phyloP scores from a whole-genome alignment of 2,329 filamentous ascomycete genomes.

The Ophiostoma pallidulum region DNA sequence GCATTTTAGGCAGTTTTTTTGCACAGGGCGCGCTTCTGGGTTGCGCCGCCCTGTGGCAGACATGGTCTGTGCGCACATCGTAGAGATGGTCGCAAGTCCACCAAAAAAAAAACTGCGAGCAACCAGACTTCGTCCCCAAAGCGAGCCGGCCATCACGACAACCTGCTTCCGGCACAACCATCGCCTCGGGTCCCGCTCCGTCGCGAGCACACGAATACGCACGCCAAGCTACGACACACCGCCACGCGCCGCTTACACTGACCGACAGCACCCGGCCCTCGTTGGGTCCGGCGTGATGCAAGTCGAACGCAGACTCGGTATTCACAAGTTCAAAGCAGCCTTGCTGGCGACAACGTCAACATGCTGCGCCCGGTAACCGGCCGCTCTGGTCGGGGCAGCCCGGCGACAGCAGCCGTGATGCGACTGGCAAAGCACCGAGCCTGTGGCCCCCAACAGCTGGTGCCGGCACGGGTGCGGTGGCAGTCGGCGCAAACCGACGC shows the following conservation, averaged over 20 bases:
- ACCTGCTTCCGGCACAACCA: no score
- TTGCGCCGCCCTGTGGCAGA: background rate
- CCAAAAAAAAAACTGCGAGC: background rate
- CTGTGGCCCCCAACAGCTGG: slow-evolving; percentile 25
- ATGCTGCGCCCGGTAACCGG: slow-evolving; percentile 32
- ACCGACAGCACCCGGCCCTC: background rate
- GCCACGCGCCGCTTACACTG: background rate
- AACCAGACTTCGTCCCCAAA: no score
- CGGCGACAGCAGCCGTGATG: slow-evolving; percentile 37
- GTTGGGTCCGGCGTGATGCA: slow-evolving; percentile 6
- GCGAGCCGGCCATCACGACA: background rate
- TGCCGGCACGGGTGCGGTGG: slow-evolving; percentile 31
- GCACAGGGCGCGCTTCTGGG: background rate
- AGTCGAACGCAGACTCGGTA: background rate
- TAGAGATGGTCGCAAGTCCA: background rate
- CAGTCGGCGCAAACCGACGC: slow-evolving; percentile 29
- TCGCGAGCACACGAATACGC: background rate
- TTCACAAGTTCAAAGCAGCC: background rate
- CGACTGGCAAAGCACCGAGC: slow-evolving; percentile 41
- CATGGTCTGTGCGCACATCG: slow-evolving; percentile 4
- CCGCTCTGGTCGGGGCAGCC: slow-evolving; percentile 20
- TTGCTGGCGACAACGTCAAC: slow-evolving; percentile 18
- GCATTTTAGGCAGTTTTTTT: background rate
- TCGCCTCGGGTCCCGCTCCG: no score
- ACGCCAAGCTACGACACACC: background rate